Evolutionary conservation across 805 yeast species (phyloP).

Genomic region (Blastobotrys attinorum): DNA sequence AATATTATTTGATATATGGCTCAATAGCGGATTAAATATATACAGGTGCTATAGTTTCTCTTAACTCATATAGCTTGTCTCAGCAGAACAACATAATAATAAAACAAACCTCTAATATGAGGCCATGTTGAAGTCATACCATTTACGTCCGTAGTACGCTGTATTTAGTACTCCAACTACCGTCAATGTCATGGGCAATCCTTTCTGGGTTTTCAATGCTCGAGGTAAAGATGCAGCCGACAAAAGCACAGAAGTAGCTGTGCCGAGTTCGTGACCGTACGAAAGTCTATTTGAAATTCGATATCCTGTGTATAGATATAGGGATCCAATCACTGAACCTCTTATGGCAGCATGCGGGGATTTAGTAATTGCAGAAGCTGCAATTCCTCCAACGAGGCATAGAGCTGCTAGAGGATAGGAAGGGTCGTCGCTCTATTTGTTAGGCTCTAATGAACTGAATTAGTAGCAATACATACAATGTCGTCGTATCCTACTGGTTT

Average conservation of each 20-base stretch:
- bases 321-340: constrained; percentile 41
- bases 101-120: too few species aligned
- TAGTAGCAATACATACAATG: not conserved
- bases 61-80: too few species aligned
- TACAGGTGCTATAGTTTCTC: too few species aligned
- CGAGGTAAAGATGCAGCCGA: constrained; percentile 68
- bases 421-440: constrained; percentile 4
- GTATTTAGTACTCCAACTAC: constrained; percentile 57
- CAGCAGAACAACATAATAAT: too few species aligned
- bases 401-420: constrained; percentile 2
- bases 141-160: constrained; percentile 45
- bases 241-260: constrained; percentile 60
- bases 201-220: constrained; percentile 55
- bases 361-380: constrained; percentile 39
- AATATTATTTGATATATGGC: not conserved
- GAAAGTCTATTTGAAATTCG: constrained; percentile 26
- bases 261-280: constrained; percentile 37
- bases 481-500: not conserved
- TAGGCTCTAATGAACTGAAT: not conserved
- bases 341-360: constrained; percentile 77
- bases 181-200: constrained; percentile 63
- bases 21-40: too few species aligned
- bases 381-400: constrained; percentile 3
- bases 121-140: not conserved
- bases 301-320: constrained; percentile 44